Base-by-base conservation (phyloP, 2,329 filamentous ascomycete genomes). In the Fusarium proliferatum region DNA sequence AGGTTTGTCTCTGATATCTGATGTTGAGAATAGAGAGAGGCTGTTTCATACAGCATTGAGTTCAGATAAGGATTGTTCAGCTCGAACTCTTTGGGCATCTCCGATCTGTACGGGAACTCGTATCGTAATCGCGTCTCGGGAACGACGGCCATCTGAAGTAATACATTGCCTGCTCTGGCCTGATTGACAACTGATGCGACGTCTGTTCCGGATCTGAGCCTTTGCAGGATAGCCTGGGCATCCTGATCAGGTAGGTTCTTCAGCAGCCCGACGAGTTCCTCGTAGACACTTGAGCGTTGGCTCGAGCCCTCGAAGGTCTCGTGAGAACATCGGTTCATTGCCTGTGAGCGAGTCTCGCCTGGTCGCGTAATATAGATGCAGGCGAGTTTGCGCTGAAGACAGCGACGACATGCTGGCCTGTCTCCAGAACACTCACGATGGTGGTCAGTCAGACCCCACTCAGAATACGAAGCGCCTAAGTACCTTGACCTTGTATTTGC, bases 111-210 rank as follows among this genome's bases (percentile, higher is more conserved):
- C 0, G 83, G 84, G 41, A 86, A 84, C 49, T 82, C 80, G 46
- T 83, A 85, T 45, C 82, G 82, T 26, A 80, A 79, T 2, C 81
- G 75, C 3, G 81, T 78, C 67, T 85, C 83, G 9, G 84, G 82
- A 0, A 74, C 65, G 6, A 84, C 69, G 2, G 81, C 75, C 60
- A 84, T 79, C 62, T 85, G 82, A 9, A 85, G 66, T 7, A 85
- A 68, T 9, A 82, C 36, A 62, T 84, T 79, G 13, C 84, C 84
- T 26, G 79, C 78, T 46, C 76, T 78, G 49, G 83, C 76, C 34
- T 82, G 81, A 19, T 76, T 80, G 7, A 84, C 39, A 23, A 85
- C 76, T 2, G 79, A 72, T 7, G 36, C 61, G 6, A 77, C 66
- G 43, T 82, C 80, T 10, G 74, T 70, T 9, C 83, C 83, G 3